A percentile compares a stretch with the other conserved stretches of the same genome.
Conservation (phyloP, 2,329 filamentous ascomycete genomes). For the Orbilia javanica region DNA sequence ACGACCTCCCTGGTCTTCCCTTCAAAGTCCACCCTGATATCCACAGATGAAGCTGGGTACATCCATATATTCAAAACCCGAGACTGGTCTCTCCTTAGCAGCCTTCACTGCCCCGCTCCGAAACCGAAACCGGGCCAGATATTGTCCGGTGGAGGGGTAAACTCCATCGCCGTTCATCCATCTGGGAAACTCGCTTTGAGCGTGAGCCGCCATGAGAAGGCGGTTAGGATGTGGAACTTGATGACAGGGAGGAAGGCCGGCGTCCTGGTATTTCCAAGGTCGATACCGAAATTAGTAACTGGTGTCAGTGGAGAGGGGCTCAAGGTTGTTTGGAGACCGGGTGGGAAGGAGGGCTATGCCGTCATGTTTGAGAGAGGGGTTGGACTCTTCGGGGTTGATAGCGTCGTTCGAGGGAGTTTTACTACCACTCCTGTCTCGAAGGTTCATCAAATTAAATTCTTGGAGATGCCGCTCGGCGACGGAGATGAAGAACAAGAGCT, state of each 20-base stretch:
- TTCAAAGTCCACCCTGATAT: conserved; percentile 85
- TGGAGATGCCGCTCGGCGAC: conserved; percentile 65
- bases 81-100: conserved; percentile 89
- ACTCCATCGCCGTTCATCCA: conserved; percentile 94
- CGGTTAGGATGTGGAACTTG: conserved; percentile 95
- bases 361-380: conserved; percentile 89
- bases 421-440: conserved; percentile 79
- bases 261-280: conserved; percentile 84
- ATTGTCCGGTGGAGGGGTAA: conserved; percentile 75
- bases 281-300: conserved; percentile 80
- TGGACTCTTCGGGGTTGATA: conserved; percentile 89
- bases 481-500: conserved; percentile 70
- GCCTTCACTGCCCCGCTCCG: conserved; percentile 88
- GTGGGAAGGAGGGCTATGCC: conserved; percentile 81
- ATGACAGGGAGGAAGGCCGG: conserved; percentile 96
- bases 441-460: conserved; percentile 83
- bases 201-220: conserved; percentile 87
- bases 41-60: conserved; percentile 89
- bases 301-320: conserved; percentile 84
- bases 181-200: conserved; percentile 97
- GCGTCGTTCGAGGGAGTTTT: conserved; percentile 80
- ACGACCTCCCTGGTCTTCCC: conserved; percentile 86
- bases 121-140: conserved; percentile 77
- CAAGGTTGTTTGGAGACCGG: conserved; percentile 81
- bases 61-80: conserved; percentile 87